These are phyloP conservation scores for Claviceps africana DNA, from an alignment of 2,329 filamentous ascomycete species.

Conservation along the genomic window DNA sequence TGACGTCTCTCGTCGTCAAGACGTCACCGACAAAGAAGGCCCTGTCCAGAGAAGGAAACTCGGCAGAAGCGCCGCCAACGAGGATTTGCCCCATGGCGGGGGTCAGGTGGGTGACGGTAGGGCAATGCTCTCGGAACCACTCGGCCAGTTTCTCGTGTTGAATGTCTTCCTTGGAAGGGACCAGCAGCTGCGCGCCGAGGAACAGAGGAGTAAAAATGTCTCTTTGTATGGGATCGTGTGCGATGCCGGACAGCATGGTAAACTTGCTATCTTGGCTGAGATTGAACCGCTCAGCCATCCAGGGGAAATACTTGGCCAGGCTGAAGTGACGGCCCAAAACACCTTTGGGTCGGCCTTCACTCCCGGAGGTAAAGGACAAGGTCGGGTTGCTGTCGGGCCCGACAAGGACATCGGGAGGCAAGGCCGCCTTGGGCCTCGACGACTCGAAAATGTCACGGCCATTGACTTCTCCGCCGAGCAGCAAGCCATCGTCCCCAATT, in stretches of 20 bases:
- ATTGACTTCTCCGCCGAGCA: constrained; percentile 53
- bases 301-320: constrained; percentile 74
- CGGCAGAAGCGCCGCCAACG: constrained; percentile 64
- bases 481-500: constrained; percentile 54
- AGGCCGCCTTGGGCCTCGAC: constrained; percentile 33
- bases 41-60: constrained; percentile 62
- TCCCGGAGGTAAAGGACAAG: constrained; percentile 59
- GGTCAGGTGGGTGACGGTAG: constrained; percentile 77
- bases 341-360: constrained; percentile 69
- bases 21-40: constrained; percentile 91
- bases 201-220: constrained; percentile 86
- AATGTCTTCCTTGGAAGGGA: constrained; percentile 73
- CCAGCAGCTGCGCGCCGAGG: constrained; percentile 63
- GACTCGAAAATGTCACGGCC: constrained; percentile 54
- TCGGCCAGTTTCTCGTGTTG: constrained; percentile 71
- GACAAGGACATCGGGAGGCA: constrained; percentile 58
- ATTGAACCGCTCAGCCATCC: constrained; percentile 85
- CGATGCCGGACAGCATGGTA: constrained; percentile 74
- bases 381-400: constrained; percentile 77
- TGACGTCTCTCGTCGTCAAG: constrained; percentile 71
- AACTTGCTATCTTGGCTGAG: constrained; percentile 55
- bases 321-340: constrained; percentile 80
- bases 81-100: constrained; percentile 95
- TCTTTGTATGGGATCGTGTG: constrained; percentile 55
- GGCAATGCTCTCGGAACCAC: constrained; percentile 66